These are phyloP conservation scores for Helenozyma rhizophorensis DNA, from an alignment of 805 yeast genomes.

Conservation along the genomic window DNA sequence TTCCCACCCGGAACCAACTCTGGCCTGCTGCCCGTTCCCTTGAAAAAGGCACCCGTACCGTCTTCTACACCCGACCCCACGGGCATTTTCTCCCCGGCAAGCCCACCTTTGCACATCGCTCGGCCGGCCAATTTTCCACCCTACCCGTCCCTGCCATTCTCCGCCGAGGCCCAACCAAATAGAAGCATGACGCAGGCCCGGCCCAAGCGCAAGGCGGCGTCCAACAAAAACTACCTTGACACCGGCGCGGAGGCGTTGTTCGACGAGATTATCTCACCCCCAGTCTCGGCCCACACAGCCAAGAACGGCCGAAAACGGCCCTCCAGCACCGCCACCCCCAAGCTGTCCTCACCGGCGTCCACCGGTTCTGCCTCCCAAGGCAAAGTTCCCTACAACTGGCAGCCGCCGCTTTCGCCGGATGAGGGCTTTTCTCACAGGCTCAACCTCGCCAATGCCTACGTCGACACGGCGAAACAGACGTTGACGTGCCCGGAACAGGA, in stretches of 20 bases:
- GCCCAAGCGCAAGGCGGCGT: slow-evolving; percentile 18
- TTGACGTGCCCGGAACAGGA: slow-evolving; percentile 35
- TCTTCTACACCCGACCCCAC: no score
- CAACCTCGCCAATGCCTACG: slow-evolving; percentile 39
- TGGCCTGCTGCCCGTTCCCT: no score
- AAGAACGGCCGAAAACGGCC: slow-evolving; percentile 3
- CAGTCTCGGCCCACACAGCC: slow-evolving; percentile 1
- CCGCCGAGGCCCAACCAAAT: not conserved
- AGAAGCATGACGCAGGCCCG: slow-evolving; percentile 11
- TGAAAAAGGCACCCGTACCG: no score
- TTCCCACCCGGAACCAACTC: no score
- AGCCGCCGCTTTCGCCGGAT: slow-evolving; percentile 33
- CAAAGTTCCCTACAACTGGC: slow-evolving; percentile 40
- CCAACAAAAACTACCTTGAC: slow-evolving; percentile 17
- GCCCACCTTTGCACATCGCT: no score
- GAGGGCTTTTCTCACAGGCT: slow-evolving; percentile 42
- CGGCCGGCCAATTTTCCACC: no score
- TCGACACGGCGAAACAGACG: slow-evolving; percentile 33
- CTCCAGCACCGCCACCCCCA: slow-evolving; percentile 1
- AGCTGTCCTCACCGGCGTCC: not conserved
- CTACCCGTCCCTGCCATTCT: not conserved
- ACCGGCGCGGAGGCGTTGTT: slow-evolving; percentile 11
- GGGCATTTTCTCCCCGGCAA: no score
- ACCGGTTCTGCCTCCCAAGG: not conserved
- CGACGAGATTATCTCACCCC: slow-evolving; percentile 5